Percentiles rank a stretch among this genome's conserved stretches.
Evolutionary conservation across 2,329 filamentous ascomycete species (phyloP).

Genomic region (Lecanosticta acicola): DNA sequence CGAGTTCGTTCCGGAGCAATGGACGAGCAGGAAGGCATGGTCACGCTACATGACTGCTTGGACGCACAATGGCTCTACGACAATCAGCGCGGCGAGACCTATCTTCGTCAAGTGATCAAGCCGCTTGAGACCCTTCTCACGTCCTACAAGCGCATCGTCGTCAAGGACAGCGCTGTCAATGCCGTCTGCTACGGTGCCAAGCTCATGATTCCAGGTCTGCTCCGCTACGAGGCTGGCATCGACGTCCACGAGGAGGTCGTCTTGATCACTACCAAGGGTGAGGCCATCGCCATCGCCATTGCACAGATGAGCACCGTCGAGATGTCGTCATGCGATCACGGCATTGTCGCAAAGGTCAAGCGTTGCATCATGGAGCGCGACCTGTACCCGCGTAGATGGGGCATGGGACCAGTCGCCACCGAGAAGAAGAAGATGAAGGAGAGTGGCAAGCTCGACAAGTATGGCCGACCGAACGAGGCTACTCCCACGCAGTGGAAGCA

Average conservation of each 20-base stretch:
- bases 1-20: constrained; percentile 92
- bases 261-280: constrained; percentile 97
- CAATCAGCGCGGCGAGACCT: constrained; percentile 91
- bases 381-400: constrained; percentile 94
- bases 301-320: constrained; percentile 98
- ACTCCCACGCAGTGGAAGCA: constrained; percentile 90
- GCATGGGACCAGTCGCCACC: constrained; percentile 81
- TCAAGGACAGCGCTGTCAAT: constrained; percentile 95
- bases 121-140: constrained; percentile 89
- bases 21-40: constrained; percentile 82
- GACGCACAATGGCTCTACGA: constrained; percentile 96
- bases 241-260: constrained; percentile 95
- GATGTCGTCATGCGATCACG: constrained; percentile 94
- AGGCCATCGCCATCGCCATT: constrained; percentile 93
- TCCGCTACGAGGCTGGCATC: constrained; percentile 87
- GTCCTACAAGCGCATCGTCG: constrained; percentile 92
- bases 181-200: constrained; percentile 98
- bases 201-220: constrained; percentile 93
- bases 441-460: constrained; percentile 97
- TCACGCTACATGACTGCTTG: constrained; percentile 90
- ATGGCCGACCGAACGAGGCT: constrained; percentile 81
- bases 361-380: constrained; percentile 99
- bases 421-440: constrained; percentile 99
- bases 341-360: constrained; percentile 98
- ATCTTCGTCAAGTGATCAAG: constrained; percentile 83